Conservation (phyloP, 805 yeast species). For the Metschnikowia lachancei region DNA sequence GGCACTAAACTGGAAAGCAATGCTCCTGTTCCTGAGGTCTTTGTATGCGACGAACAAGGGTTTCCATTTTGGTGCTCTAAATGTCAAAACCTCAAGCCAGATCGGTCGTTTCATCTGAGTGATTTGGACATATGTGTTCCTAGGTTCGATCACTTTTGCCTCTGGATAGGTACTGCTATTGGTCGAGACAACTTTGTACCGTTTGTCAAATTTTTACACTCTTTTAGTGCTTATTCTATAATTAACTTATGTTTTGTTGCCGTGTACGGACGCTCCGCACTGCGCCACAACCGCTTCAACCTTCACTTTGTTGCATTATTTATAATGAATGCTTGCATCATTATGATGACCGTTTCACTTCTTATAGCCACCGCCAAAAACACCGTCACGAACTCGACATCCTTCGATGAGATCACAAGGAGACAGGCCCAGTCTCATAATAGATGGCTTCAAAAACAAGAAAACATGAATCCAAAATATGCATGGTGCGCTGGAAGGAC, state of each 20-base stretch:
- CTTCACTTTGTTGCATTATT: slow-evolving; percentile 51
- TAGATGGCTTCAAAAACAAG: slow-evolving; percentile 22
- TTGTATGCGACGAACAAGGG: slow-evolving; percentile 70
- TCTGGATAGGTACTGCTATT: slow-evolving; percentile 70
- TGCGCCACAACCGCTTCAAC: slow-evolving; percentile 22
- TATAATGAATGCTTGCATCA: slow-evolving; percentile 44
- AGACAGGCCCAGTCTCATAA: slow-evolving; percentile 31
- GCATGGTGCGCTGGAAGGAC: slow-evolving; percentile 10
- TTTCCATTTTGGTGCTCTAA: slow-evolving; percentile 71
- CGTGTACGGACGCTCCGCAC: slow-evolving; percentile 23
- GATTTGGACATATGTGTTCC: slow-evolving; percentile 58
- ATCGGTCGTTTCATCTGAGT: slow-evolving; percentile 69
- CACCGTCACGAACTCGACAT: slow-evolving; percentile 48
- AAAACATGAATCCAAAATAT: neutral
- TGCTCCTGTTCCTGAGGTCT: slow-evolving; percentile 52
- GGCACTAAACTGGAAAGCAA: slow-evolving; percentile 18
- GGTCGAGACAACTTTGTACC: slow-evolving; percentile 64
- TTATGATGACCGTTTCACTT: slow-evolving; percentile 45
- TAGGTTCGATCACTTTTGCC: slow-evolving; percentile 79
- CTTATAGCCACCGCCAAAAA: slow-evolving; percentile 44
- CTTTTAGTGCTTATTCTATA: slow-evolving; percentile 37
- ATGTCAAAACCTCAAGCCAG: slow-evolving; percentile 63
- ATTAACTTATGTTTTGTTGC: slow-evolving; percentile 24
- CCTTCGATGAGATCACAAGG: slow-evolving; percentile 54
- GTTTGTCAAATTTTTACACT: slow-evolving; percentile 53